Evolutionary conservation across 441 rosid genomes (phyloP), one percentile per base, ranked within the genome.

Genomic region (Jatropha multifida): DNA sequence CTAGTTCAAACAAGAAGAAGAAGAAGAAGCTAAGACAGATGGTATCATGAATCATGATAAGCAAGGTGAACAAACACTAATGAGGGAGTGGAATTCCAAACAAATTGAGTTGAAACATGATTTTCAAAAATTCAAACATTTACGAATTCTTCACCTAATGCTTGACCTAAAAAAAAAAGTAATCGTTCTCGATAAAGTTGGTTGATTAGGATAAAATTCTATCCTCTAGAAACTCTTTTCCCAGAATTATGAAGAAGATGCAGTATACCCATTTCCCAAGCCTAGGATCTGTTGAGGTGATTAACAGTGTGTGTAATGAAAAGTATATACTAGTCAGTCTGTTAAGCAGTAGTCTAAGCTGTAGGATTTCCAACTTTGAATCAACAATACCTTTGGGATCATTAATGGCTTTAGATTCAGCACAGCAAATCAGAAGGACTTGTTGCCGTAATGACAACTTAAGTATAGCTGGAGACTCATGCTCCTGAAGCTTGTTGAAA

Each of bases 371-470:
- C 60, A 48, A 58, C 20, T 41, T 73, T 37, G 68, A 70, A 75
- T 60, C 58, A 61, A 75, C 52, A 82, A 80, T 83, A 95, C 98
- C 96, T 81, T 86, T 92, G 71, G 99, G 92, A 84, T 95, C 98
- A 80, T 83, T 93, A 65, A 93, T 92, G 71, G 88, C 90, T 89
- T 83, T 88, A 68, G 97, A 87, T 73, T 88, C 92, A 66, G 99
- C 88, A 81, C 98, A 95, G 75, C 96, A 93, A 69, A 90, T 85
- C 46, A 80, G 88, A 72, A 95, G 98, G 71, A 93, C 91, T 85
- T 95, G 98, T 68, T 83, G 92, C 81, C 97, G 90, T 85, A 95
- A 76, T 62, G 99, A 93, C 81, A 95, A 76, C 84, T 77, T 89
- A 77, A 88, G 82, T 76, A 95, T 90, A 73, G 94, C 85, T 10